Evolutionary conservation across 805 yeast genomes (phyloP), one percentile per base, ranked within the genome.

Genomic region (Yarrowia sp.): DNA sequence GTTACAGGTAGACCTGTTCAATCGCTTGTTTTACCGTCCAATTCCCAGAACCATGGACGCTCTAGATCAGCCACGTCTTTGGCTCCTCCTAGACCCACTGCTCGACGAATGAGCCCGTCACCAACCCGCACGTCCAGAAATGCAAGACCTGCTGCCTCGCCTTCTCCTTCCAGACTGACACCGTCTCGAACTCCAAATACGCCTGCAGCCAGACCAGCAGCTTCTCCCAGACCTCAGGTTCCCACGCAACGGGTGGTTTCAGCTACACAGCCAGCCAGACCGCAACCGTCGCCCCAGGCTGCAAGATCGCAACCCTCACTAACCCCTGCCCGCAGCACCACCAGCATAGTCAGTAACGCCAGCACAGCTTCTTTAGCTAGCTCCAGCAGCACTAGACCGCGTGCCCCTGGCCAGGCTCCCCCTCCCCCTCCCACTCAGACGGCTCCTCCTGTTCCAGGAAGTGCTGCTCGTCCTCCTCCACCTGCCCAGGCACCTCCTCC

Each of bases 61-160:
- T 51, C 58, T 9, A 16, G 58, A 33, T 51, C 58, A 6, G 41
- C 58, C 12, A 33, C 58, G 0, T 51, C 58, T 6, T 28, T 51
- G 22, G 41, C 21, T 1, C 58, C 58, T n/a, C 58, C 58, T 33
- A 4, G 41, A 22, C 54, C 54, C 26, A 32, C 54, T 4, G 54
- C 54, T 28, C n/a, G 54, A 19, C 26, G 54, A 14, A 32, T 48
- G 54, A 30, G 38, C 17, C 54, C 54, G 14, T 48, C 54, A 3
- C 54, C 54, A 4, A 48, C 54, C 19, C 24, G 54, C 12, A 30
- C 54, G 4, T n/a, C 54, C 14, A 7, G 19, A 10, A 28, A n/a
- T 43, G 7, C 35, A 28, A 48, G 54, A 48, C 54, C 54, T 48
- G 54, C 38, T 48, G 54, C 54, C 36, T 48, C 54, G 19, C 54